Evolutionary conservation across 2,329 filamentous ascomycete genomes (phyloP), one percentile per base, ranked within the genome.

Genomic region (Cercospora citrullina): DNA sequence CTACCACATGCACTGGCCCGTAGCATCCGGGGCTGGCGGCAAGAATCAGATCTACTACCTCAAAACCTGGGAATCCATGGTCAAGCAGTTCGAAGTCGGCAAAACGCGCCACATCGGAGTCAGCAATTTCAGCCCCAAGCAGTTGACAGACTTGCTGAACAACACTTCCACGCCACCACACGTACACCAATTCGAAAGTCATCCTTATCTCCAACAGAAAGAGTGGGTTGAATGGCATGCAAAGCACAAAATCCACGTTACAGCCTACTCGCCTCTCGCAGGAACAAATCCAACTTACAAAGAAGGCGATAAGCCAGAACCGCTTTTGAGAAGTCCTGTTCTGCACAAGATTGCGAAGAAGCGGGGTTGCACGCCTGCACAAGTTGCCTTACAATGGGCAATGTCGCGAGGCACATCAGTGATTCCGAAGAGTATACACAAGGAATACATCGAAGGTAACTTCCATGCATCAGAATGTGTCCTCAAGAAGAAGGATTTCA

Each of bases 341-440:
- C 81, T 89, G 61, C 84, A 88, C 79, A 81, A 91, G 63, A 87
- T 91, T 21, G 85, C 89, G 78, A 88, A 88, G 80, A 86, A 87
- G 74, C 82, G 86, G 39, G 84, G 86, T 33, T 85, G 84, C 74
- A 83, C 89, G n/a, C 83, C 85, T 2, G 85, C 85, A 1, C 83
- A 85, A 68, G 75, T 87, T 6, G 78, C 87, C 6, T 82, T 87
- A 66, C 83, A 82, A 53, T 87, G 85, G 85, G 83, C 81, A 12
- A 79, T 87, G 8, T 83, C 86, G 73, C 79, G 85, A 28, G 85
- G 85, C 1, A 85, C 83, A 77, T 84, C 82, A 59, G 84, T 86
- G 3, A 87, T 84, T 0, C 80, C 83, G 1, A 79, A 80, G 12
- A 79, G 85, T 36, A 86, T 87, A 62, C 71, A 73, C 58, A 72